phyloP scores from a whole-genome alignment of 805 yeast genomes.

The Pichia californica region DNA sequence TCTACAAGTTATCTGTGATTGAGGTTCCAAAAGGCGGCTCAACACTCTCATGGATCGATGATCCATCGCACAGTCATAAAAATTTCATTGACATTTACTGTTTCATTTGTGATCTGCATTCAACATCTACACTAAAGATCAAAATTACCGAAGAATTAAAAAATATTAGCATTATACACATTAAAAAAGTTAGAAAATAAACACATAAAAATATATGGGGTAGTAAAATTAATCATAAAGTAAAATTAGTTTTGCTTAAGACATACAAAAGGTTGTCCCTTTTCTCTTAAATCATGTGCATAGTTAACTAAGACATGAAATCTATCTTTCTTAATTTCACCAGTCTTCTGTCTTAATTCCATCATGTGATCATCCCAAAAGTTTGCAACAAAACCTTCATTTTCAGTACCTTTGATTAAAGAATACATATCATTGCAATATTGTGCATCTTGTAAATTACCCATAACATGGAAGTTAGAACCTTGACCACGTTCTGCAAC shows the following conservation, averaged over 20 bases:
- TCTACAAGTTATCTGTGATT: too few relatives aligned
- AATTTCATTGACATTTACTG: too few relatives aligned
- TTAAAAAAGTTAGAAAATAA: too few relatives aligned
- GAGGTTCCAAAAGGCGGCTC: too few relatives aligned
- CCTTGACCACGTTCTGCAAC: conserved; percentile 40
- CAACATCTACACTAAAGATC: too few relatives aligned
- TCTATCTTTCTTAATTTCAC: conserved; percentile 24
- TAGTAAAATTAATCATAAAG: too few relatives aligned
- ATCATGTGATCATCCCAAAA: conserved; percentile 24
- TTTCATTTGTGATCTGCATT: too few relatives aligned
- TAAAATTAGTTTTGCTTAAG: conserved; percentile 8
- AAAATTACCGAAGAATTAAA: too few relatives aligned
- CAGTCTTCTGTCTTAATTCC: conserved; percentile 22
- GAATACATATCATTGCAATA: conserved; percentile 44
- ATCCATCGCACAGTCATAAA: too few relatives aligned
- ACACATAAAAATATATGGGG: too few relatives aligned
- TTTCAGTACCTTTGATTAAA: conserved; percentile 31
- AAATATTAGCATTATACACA: background rate
- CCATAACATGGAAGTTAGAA: conserved; percentile 44
- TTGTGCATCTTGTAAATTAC: conserved; percentile 51
- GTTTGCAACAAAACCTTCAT: conserved; percentile 28
- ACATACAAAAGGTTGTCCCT: conserved; percentile 21
- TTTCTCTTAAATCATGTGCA: conserved; percentile 21
- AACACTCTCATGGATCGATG: too few relatives aligned
- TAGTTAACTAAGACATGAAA: conserved; percentile 24